phyloP scores from a whole-genome alignment of 805 yeast genomes.

The Suhomyces canberraensis region DNA sequence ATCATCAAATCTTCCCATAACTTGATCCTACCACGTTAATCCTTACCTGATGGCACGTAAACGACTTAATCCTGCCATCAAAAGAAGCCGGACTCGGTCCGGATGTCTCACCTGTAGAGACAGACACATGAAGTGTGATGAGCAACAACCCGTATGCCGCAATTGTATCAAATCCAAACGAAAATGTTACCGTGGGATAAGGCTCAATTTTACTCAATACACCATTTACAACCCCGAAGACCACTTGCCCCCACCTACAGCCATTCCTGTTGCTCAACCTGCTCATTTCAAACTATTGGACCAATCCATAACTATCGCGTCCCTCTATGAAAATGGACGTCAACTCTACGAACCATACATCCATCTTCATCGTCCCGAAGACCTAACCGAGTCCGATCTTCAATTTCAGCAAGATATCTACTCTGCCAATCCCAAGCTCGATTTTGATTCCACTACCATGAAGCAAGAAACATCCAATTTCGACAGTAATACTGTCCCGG shows the following conservation, averaged over 20 bases:
- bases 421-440: constrained; percentile 11
- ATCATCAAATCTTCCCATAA: too few relatives aligned
- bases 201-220: constrained; percentile 45
- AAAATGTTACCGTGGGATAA: constrained; percentile 45
- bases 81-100: constrained; percentile 39
- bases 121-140: constrained; percentile 68
- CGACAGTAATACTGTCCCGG: constrained; percentile 15
- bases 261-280: neutral
- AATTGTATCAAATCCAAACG: constrained; percentile 51
- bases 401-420: constrained; percentile 23
- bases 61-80: constrained; percentile 20
- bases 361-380: constrained; percentile 28
- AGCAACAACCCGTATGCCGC: constrained; percentile 57
- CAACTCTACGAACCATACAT: constrained; percentile 29
- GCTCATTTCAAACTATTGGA: constrained; percentile 28
- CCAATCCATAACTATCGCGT: constrained; percentile 42
- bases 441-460: neutral
- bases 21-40: too few relatives aligned
- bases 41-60: constrained; percentile 31
- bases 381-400: constrained; percentile 30
- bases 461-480: neutral
- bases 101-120: constrained; percentile 65
- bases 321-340: constrained; percentile 35
- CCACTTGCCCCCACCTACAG: neutral
- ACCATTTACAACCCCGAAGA: constrained; percentile 34